Evolutionary conservation across 495 filamentous ascomycete genomes (phyloP), one percentile per base, ranked within the genome.

Genomic region (Lophiostoma macrostomum): DNA sequence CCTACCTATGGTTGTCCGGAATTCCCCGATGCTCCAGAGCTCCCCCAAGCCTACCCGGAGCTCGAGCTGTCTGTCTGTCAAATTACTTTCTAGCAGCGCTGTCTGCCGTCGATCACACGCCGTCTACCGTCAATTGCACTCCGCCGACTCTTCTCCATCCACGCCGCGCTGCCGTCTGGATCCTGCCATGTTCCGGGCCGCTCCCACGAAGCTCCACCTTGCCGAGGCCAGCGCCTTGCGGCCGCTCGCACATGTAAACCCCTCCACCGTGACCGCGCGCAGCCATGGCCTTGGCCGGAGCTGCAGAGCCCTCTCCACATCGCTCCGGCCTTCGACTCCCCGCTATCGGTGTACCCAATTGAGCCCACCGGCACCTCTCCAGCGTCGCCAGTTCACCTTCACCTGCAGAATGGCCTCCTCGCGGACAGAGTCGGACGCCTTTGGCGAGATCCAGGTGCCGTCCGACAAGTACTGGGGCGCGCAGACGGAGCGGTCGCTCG

Each of bases 381-480:
- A 25, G n/a, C 32, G 37, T 16, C 40, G 54, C 23, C 50, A 37
- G 18, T 63, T 63, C 25, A 14, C 39, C 18, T 50, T 28, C 29
- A 58, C 48, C 28, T 27, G n/a, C 48, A 58, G 27, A 32, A 72
- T 71, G 68, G 63, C 65, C 5, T 51, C 61, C 11, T 84, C 80
- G 34, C 76, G 93, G 76, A 87, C 83, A 63, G 93, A 98, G 75
- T 90, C 78, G 66, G 93, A 98, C 80, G 94, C 94, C 68, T 97
- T 97, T 73, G 93, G 93, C 68, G 91, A 96, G 71, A 83, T 98
- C 69, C 72, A 83, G 74, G 94, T 98, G 53, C 80, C 87, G 34
- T 79, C 82, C 45, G 89, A 93, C 83, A 94, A 87, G 77, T 98
- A 98, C 80, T 98, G 94, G 93, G 93, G 93, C 67, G 93, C 93